Evolutionary conservation across 2,329 filamentous ascomycete species (phyloP).

Genomic region (Elsinoe fawcettii): DNA sequence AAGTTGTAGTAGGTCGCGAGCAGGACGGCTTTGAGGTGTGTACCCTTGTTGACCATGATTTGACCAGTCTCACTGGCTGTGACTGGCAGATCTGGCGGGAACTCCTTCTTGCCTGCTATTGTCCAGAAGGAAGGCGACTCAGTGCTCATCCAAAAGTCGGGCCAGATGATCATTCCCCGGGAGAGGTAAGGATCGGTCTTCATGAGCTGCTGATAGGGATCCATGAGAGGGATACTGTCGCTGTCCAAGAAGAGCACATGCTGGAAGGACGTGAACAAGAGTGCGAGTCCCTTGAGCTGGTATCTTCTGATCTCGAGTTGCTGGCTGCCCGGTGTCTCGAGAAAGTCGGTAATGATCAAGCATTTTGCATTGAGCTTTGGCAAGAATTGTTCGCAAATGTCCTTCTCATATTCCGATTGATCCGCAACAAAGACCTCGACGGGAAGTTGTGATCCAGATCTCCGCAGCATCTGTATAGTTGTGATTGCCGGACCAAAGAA

Average conservation of each 20-base stretch:
- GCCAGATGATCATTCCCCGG: constrained; percentile 40
- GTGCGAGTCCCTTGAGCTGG: constrained; percentile 43
- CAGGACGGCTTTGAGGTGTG: constrained; percentile 37
- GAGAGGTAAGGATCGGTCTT: constrained; percentile 34
- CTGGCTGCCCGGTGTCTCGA: constrained; percentile 22
- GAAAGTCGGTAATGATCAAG: constrained; percentile 38
- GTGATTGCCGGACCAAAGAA: constrained; percentile 39
- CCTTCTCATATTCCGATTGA: constrained; percentile 35
- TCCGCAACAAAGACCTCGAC: constrained; percentile 41
- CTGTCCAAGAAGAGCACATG: constrained; percentile 44
- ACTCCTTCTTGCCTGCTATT: constrained; percentile 28
- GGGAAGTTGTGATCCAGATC: constrained; percentile 36
- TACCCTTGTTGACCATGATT: constrained; percentile 38
- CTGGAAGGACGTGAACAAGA: constrained; percentile 45
- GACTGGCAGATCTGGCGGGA: constrained; percentile 30
- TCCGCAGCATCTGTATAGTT: constrained; percentile 39
- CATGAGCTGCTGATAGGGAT: constrained; percentile 37
- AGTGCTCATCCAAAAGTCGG: constrained; percentile 40
- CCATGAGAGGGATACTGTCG: constrained; percentile 38
- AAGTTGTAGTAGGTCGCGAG: constrained; percentile 44
- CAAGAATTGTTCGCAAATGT: constrained; percentile 38
- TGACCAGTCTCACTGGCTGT: constrained; percentile 39
- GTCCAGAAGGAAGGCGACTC: constrained; percentile 33
- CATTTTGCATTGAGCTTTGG: constrained; percentile 37
- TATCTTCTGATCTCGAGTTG: constrained; percentile 34